These are phyloP conservation scores for Penicillium hordei DNA, from an alignment of 2,329 filamentous ascomycete genomes.

Conservation along the genomic window DNA sequence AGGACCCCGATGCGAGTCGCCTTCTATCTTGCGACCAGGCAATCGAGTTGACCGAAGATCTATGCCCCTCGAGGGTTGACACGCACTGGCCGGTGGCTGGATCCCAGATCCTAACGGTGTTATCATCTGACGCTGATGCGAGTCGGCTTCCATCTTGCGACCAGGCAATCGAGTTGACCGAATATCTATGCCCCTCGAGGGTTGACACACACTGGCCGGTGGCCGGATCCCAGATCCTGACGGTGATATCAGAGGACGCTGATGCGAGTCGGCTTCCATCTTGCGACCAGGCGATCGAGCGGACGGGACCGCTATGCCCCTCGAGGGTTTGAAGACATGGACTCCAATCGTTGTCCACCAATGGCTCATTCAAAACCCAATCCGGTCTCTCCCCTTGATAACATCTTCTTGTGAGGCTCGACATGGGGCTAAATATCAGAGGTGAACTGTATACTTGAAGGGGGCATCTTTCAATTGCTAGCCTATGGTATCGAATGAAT, in stretches of 20 bases:
- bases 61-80: too few relatives aligned
- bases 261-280: neutral
- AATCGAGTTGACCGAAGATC: too few relatives aligned
- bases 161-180: too few relatives aligned
- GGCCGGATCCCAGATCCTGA: too few relatives aligned
- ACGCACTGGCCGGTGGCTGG: too few relatives aligned
- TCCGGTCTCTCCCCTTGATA: conserved; percentile 1
- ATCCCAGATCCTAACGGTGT: too few relatives aligned
- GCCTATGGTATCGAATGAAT: conserved; percentile 28
- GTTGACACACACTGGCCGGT: too few relatives aligned
- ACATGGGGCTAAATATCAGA: conserved; percentile 28
- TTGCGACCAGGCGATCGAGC: neutral
- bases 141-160: too few relatives aligned
- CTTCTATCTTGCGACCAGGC: too few relatives aligned
- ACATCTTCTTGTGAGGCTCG: neutral
- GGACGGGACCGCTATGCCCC: neutral
- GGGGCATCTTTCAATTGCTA: conserved; percentile 24
- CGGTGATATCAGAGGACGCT: neutral
- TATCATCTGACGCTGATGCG: too few relatives aligned
- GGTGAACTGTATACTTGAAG: conserved; percentile 32
- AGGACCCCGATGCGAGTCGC: too few relatives aligned
- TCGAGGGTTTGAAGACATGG: conserved; percentile 19
- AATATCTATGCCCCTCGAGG: too few relatives aligned
- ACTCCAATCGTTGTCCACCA: conserved; percentile 14
- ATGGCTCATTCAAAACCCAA: conserved; percentile 9